Base-by-base conservation (phyloP, 768 basidiomycete genomes). In the Symmetrospora coprosmae region DNA sequence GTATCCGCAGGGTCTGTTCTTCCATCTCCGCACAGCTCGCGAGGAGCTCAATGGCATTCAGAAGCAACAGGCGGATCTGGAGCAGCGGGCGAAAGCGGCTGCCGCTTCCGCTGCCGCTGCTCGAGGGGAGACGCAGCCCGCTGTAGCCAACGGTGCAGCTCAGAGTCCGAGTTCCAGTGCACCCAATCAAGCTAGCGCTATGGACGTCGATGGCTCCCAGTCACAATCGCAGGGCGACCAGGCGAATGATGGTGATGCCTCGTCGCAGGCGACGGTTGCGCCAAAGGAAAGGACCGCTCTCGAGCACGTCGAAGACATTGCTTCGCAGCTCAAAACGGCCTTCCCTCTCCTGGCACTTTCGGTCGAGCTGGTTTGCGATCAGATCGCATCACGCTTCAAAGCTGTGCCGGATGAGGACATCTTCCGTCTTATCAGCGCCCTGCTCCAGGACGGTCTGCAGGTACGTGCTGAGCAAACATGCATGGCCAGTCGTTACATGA, bases 341-440 rank as follows among this genome's bases (percentile, higher is more conserved):
- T 94, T 91, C 77, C 94, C 94, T 0, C 78, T 99, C 6, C 79
- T 99, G 34, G 87, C 92, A 30, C 76, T 97, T 21, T 94, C 89
- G 59, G 78, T 99, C 78, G 94, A 99, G 74, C 91, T 88, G 16
- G 85, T 96, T 79, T 85, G 91, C 3, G 94, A 99, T 66, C 90
- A 96, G 73, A 85, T 99, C 65, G 78, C 82, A 21, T 80, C 82
- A 61, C 81, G 89, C 50, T 92, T 96, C 75, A 92, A 94, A 71
- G 81, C 85, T 1, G 78, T 80, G 1, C 79, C 82, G 1, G 94
- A 99, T 61, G 94, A 99, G 73, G 91, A 96, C 65, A 82, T 90
- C 6, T 96, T 96, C 73, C 81, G 94, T 17, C 81, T 87, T 67
- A 81, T 90, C 43, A 85, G 83, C 65, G 84, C 91, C 74, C 75